phyloP scores from a whole-genome alignment of 306 rosid species.

The Ammopiptanthus mongolicus region DNA sequence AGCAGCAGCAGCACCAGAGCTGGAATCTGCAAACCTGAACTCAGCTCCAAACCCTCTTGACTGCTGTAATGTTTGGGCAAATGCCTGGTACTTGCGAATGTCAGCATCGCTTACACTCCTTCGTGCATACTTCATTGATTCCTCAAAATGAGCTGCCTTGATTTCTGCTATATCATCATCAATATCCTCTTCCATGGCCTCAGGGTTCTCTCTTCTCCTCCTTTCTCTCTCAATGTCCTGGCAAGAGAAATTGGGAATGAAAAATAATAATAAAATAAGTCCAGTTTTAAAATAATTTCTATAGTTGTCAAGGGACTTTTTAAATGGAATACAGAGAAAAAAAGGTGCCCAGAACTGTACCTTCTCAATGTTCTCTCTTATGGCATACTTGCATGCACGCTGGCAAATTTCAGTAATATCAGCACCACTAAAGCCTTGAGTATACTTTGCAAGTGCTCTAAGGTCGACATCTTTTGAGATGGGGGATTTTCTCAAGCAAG shows the following conservation, averaged over 20 bases:
- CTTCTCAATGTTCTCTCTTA: conserved; percentile 95
- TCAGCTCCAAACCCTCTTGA: conserved; percentile 93
- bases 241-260: background rate
- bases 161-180: conserved; percentile 90
- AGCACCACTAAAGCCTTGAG: conserved; percentile 97
- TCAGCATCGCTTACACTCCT: conserved; percentile 97
- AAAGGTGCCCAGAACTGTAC: conserved; percentile 32
- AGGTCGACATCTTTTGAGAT: conserved; percentile 85
- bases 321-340: conserved; percentile 8
- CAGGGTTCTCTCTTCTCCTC: conserved; percentile 79
- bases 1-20: conserved; percentile 24
- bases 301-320: background rate
- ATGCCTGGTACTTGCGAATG: conserved; percentile 96
- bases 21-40: conserved; percentile 69
- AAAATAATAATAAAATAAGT: background rate
- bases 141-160: conserved; percentile 94
- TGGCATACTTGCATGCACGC: conserved; percentile 95
- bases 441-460: conserved; percentile 93
- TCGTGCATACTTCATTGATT: conserved; percentile 94
- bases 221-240: conserved; percentile 94
- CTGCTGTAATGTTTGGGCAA: conserved; percentile 98
- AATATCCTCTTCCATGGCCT: conserved; percentile 93
- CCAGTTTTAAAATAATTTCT: background rate
- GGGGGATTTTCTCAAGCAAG: conserved; percentile 93
- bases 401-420: conserved; percentile 97